Evolutionary conservation across 2,329 filamentous ascomycete species (phyloP).

Genomic region (Talaromyces sp.): DNA sequence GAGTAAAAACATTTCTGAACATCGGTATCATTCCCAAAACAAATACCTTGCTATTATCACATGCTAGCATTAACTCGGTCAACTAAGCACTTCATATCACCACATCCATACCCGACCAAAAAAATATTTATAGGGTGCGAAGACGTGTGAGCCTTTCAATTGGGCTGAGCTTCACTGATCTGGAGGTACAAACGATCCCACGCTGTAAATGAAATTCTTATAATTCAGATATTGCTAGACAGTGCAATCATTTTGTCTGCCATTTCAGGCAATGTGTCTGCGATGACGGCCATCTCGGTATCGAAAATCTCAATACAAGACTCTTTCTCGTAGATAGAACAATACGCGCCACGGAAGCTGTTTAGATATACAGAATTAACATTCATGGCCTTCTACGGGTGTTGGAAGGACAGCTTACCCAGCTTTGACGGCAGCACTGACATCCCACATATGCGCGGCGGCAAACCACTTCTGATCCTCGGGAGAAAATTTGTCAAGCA

Average conservation of each 20-base stretch:
- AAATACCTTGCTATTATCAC: not conserved
- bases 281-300: conserved; percentile 50
- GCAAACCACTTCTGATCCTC: conserved; percentile 53
- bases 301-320: conserved; percentile 50
- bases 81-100: not conserved
- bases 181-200: not conserved
- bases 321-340: conserved; percentile 53
- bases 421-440: conserved; percentile 49
- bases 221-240: not conserved
- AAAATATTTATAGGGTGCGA: not conserved
- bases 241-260: conserved; percentile 31
- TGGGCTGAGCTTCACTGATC: not conserved
- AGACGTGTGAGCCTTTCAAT: not conserved
- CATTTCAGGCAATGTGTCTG: conserved; percentile 48
- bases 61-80: not conserved
- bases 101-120: not conserved
- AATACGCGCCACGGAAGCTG: conserved; percentile 54
- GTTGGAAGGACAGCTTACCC: conserved; percentile 21
- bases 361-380: not conserved
- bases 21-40: not conserved
- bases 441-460: conserved; percentile 61
- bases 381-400: too few relatives aligned
- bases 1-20: not conserved
- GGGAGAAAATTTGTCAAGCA: conserved; percentile 42
- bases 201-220: not conserved